phyloP scores from a whole-genome alignment of 495 filamentous ascomycete species.

The Lichina pygmaea region DNA sequence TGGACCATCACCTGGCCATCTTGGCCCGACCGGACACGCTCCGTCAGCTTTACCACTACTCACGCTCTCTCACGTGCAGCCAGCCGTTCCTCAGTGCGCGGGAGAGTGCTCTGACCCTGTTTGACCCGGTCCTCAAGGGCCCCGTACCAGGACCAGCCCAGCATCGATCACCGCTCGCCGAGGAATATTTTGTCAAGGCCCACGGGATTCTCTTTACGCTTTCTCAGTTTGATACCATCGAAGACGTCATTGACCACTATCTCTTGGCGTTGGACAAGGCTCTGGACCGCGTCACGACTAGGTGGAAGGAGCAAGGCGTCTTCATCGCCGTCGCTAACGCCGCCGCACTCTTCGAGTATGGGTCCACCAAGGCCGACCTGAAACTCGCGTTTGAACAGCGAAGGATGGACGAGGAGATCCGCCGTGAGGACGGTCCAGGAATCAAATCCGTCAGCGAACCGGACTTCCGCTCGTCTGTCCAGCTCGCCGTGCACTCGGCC shows the following conservation, averaged over 20 bases:
- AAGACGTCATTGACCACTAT: slow-evolving; percentile 21
- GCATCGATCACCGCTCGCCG: slow-evolving; percentile 14
- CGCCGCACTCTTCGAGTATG: slow-evolving; percentile 29
- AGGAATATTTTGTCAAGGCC: slow-evolving; percentile 30
- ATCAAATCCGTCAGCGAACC: neutral
- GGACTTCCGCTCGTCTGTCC: neutral
- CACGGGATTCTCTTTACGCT: slow-evolving; percentile 40
- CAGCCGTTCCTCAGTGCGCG: slow-evolving; percentile 30
- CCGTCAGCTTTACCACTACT: slow-evolving; percentile 53
- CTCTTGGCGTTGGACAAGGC: slow-evolving; percentile 26
- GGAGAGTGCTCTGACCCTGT: slow-evolving; percentile 43
- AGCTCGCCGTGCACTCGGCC: neutral
- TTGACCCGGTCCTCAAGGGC: slow-evolving; percentile 33
- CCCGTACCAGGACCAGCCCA: slow-evolving; percentile 7
- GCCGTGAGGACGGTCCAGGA: neutral
- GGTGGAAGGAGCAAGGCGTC: slow-evolving; percentile 38
- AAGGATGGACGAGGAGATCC: neutral
- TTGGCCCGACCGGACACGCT: slow-evolving; percentile 46
- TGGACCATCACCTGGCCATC: slow-evolving; percentile 72
- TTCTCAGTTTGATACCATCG: slow-evolving; percentile 19
- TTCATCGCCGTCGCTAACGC: slow-evolving; percentile 24
- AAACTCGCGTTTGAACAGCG: neutral
- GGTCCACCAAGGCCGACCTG: slow-evolving; percentile 12
- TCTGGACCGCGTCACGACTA: slow-evolving; percentile 25
- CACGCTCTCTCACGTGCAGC: slow-evolving; percentile 19